Conservation (phyloP, 1,284 basidiomycete genomes). For the Boletus mariae region DNA sequence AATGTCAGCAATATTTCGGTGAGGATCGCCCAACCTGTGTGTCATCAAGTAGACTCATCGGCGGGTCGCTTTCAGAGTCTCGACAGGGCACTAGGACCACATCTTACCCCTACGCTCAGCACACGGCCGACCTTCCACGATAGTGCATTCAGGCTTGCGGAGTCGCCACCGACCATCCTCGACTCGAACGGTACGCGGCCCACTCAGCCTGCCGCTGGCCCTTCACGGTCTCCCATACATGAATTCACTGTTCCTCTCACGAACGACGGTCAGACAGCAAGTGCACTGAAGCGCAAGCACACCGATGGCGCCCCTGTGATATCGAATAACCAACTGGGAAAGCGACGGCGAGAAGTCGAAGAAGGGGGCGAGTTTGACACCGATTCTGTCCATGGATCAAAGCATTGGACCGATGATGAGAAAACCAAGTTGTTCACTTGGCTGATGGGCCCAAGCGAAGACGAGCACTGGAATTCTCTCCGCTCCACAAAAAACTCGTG, state of each 20-base stretch:
- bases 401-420: slow-evolving; percentile 78
- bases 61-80: slow-evolving; percentile 26
- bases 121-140: slow-evolving; percentile 32
- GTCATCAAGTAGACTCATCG: slow-evolving; percentile 2
- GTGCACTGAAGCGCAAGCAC: slow-evolving; percentile 49
- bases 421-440: slow-evolving; percentile 69
- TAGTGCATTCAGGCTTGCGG: slow-evolving; percentile 26
- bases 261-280: slow-evolving; percentile 24
- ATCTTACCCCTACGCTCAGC: slow-evolving; percentile 30
- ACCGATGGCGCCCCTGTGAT: slow-evolving; percentile 38
- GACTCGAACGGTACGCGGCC: slow-evolving; percentile 30
- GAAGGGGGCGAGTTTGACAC: slow-evolving; percentile 45
- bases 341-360: slow-evolving; percentile 50
- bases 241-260: slow-evolving; percentile 32
- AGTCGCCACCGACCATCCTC: slow-evolving; percentile 34
- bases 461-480: slow-evolving; percentile 71
- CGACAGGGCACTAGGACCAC: slow-evolving; percentile 34
- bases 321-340: slow-evolving; percentile 35
- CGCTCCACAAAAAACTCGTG: slow-evolving; percentile 75
- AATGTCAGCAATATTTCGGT: slow-evolving; percentile 35
- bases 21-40: slow-evolving; percentile 5
- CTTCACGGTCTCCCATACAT: slow-evolving; percentile 33
- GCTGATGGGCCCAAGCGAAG: slow-evolving; percentile 65
- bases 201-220: slow-evolving; percentile 27
- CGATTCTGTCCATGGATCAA: slow-evolving; percentile 57